Conservation (phyloP, 2,329 filamentous ascomycete genomes). For the Alternaria hordeiaustralica region DNA sequence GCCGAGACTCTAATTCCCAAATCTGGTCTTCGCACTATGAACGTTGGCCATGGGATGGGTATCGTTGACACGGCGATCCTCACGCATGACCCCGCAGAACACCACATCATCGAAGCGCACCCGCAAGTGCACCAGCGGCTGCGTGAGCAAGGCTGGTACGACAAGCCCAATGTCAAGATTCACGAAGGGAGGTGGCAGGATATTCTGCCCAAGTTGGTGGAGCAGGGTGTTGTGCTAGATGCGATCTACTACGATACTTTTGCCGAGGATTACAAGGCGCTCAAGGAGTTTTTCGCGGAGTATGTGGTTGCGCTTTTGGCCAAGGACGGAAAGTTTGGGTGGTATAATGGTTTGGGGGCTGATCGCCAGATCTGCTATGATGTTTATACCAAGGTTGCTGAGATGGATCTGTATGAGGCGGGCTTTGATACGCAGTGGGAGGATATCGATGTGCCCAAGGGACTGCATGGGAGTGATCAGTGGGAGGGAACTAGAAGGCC, state of each 20-base stretch:
- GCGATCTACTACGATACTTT: conserved; percentile 61
- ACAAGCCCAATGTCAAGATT: conserved; percentile 64
- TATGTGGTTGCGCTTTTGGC: conserved; percentile 45
- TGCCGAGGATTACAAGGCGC: conserved; percentile 46
- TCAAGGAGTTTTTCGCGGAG: conserved; percentile 48
- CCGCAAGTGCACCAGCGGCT: conserved; percentile 75
- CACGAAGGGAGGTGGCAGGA: conserved; percentile 83
- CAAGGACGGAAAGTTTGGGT: conserved; percentile 44
- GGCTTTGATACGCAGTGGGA: conserved; percentile 48
- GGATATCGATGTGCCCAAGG: conserved; percentile 42
- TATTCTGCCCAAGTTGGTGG: conserved; percentile 71
- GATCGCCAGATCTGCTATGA: conserved; percentile 51
- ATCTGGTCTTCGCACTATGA: conserved; percentile 73
- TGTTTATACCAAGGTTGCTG: conserved; percentile 48
- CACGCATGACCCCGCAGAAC: conserved; percentile 68
- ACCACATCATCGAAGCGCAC: conserved; percentile 89
- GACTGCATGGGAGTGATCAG: conserved; percentile 43
- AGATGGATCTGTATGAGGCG: conserved; percentile 46
- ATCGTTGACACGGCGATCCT: conserved; percentile 83
- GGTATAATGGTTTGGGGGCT: conserved; percentile 49
- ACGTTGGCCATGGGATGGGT: conserved; percentile 90
- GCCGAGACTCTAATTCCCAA: conserved; percentile 70
- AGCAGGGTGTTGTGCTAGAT: conserved; percentile 75
- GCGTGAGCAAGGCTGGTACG: conserved; percentile 70
- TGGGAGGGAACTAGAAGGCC: conserved; percentile 46